A percentile compares a stretch with the other conserved stretches of the same genome.
phyloP scores from a whole-genome alignment of 163 green algal species.

The Scenedesmus sp. region DNA sequence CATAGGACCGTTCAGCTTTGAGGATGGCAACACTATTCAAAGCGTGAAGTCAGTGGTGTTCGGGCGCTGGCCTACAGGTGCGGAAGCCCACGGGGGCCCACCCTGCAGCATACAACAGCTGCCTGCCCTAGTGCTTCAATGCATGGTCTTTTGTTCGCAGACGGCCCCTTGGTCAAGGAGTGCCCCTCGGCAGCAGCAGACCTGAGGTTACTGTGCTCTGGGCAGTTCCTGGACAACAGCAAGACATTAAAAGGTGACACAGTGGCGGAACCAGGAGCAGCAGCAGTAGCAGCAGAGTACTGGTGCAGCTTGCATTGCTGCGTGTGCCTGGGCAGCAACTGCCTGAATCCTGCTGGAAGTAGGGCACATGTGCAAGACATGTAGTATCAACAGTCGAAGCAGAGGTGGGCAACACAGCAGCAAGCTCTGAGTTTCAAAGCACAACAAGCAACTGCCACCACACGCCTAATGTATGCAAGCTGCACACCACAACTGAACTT shows the following conservation, averaged over 20 bases:
- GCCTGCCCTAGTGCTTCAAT: neutral
- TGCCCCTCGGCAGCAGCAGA: slow-evolving; percentile 47
- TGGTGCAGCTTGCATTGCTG: neutral
- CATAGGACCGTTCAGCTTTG: slow-evolving; percentile 40
- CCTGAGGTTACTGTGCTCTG: slow-evolving; percentile 50
- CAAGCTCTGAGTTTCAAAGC: neutral
- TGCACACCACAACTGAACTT: neutral
- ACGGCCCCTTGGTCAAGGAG: slow-evolving; percentile 53
- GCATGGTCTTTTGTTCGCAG: slow-evolving; percentile 9
- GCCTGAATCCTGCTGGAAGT: neutral
- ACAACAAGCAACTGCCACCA: neutral
- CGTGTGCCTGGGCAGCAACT: neutral
- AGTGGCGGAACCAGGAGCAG: neutral
- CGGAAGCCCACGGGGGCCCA: neutral
- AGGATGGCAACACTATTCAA: slow-evolving; percentile 9
- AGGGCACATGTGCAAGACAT: neutral
- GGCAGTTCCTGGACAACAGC: slow-evolving; percentile 54
- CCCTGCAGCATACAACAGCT: neutral
- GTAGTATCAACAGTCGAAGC: neutral
- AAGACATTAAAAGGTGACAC: slow-evolving; percentile 50
- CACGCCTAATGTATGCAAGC: no score
- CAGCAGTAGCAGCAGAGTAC: neutral
- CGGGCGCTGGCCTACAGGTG: slow-evolving; percentile 45
- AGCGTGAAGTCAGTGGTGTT: slow-evolving; percentile 47
- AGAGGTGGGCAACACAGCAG: neutral